Base-by-base conservation (phyloP, 2,329 filamentous ascomycete species). In the Diaporthe destruens region DNA sequence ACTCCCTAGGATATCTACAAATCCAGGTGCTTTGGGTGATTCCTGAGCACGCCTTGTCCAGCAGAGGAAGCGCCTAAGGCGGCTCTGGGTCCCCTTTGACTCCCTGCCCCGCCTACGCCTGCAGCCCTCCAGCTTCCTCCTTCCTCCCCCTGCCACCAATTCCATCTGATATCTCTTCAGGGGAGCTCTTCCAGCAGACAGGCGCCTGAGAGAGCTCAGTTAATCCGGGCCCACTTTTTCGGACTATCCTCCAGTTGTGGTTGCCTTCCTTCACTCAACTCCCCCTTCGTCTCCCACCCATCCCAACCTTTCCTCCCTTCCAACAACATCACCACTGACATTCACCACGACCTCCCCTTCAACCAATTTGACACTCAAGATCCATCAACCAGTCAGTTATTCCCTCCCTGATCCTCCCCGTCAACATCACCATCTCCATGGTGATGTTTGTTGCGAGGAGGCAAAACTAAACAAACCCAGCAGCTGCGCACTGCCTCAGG, bases 281-380 rank as follows among this genome's bases (percentile, higher is more conserved):
- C n/a, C 20, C 32, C n/a, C 7, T n/a, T 39, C 47, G 14, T 20
- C 47, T 29, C 32, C 25, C 47, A 53, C 53, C 61, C 39, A 11
- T 25, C 44, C 44, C 44, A 65, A 65, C 44, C n/a, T 51, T 51
- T n/a, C n/a, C 20, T 66, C 47, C 32, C 39, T 53, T 65, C 29
- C 32, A 65, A 36, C 44, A 36, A 16, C 44, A 51, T 14, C 61
- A 51, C 32, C 32, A 2, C 3, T 51, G 29, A 49, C 44, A 20
- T 39, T 18, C 20, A 36, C 61, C 51, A 36, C 61, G 11, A 49
- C 61, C 36, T 34, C 20, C 32, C 7, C 32, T 39, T 53, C 44
- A n/a, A 0, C 14, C 44, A 53, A 12, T 49, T 39, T 47, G 20
- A 39, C 14, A 51, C 3, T 29, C 34, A 34, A 51, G 29, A 39